A percentile compares a stretch with the other conserved stretches of the same genome.
These are phyloP conservation scores for Elasticomyces elasticus DNA, from an alignment of 495 filamentous ascomycete species.

Conservation along the genomic window DNA sequence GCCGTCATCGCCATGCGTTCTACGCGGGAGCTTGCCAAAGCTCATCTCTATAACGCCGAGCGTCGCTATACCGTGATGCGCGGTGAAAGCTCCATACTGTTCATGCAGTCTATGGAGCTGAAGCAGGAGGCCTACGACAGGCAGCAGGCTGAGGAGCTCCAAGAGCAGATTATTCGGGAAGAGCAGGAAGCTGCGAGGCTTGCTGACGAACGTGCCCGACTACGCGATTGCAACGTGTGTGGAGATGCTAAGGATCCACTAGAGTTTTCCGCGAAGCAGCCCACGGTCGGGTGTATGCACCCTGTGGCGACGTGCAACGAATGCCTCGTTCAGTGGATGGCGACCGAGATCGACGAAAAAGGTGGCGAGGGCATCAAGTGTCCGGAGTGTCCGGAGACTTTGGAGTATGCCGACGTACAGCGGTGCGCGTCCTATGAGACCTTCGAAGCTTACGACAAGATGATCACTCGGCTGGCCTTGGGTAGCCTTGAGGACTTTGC, in stretches of 20 bases:
- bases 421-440: conserved; percentile 6
- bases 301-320: conserved; percentile 8
- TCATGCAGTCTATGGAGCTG: not conserved
- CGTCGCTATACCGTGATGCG: not conserved
- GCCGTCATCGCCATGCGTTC: not conserved
- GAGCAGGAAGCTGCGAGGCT: not conserved
- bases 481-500: conserved; percentile 9
- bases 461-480: conserved; percentile 9
- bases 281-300: conserved; percentile 6
- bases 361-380: conserved; percentile 20
- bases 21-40: not conserved
- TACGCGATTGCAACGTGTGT: not conserved
- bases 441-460: conserved; percentile 19
- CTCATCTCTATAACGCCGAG: not conserved
- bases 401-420: conserved; percentile 20
- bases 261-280: conserved; percentile 3
- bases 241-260: conserved; percentile 7
- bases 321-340: conserved; percentile 21
- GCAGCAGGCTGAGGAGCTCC: not conserved
- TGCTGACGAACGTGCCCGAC: not conserved
- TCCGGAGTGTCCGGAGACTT: conserved; percentile 16
- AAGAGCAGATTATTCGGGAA: not conserved
- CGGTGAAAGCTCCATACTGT: not conserved
- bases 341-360: conserved; percentile 16
- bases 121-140: not conserved